Evolutionary conservation across 1,284 basidiomycete species (phyloP).

Genomic region (Melampsora larici-populina): DNA sequence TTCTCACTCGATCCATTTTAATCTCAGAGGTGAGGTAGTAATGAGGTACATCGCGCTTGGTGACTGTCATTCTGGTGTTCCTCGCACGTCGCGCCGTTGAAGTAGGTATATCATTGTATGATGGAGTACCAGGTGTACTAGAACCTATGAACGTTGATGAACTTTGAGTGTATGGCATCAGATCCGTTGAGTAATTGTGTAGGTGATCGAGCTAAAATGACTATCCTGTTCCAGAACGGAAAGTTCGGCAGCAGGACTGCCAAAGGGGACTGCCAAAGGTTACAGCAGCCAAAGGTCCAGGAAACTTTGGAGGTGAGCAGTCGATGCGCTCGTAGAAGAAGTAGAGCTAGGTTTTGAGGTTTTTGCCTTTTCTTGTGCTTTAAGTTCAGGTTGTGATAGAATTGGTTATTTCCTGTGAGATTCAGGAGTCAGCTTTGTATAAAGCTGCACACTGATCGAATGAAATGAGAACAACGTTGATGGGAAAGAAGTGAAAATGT

Average conservation of each 20-base stretch:
- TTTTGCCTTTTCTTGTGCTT: too few species aligned
- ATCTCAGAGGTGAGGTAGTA: conserved; percentile 95
- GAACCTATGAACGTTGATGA: conserved; percentile 55
- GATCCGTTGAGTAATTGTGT: too few species aligned
- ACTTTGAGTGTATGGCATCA: conserved; percentile 59
- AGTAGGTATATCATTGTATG: conserved; percentile 86
- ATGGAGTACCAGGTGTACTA: conserved; percentile 57
- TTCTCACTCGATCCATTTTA: conserved; percentile 94
- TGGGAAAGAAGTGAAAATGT: too few species aligned
- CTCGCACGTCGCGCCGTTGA: conserved; percentile 94
- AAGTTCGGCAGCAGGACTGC: conserved; percentile 91
- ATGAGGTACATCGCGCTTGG: conserved; percentile 91
- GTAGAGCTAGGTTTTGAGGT: conserved; percentile 41
- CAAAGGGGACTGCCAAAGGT: conserved; percentile 96
- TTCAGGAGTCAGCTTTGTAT: too few species aligned
- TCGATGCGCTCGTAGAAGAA: conserved; percentile 48
- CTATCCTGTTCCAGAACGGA: conserved; percentile 92
- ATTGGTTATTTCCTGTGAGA: too few species aligned
- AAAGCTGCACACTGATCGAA: too few species aligned
- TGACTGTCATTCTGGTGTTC: conserved; percentile 81
- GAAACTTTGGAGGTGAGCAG: conserved; percentile 50
- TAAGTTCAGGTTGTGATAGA: too few species aligned
- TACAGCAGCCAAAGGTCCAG: conserved; percentile 48
- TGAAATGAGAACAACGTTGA: too few species aligned
- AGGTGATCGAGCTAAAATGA: conserved; percentile 82